Base-by-base conservation (phyloP, 345 rosid species). In the Gossypium thurberi region DNA sequence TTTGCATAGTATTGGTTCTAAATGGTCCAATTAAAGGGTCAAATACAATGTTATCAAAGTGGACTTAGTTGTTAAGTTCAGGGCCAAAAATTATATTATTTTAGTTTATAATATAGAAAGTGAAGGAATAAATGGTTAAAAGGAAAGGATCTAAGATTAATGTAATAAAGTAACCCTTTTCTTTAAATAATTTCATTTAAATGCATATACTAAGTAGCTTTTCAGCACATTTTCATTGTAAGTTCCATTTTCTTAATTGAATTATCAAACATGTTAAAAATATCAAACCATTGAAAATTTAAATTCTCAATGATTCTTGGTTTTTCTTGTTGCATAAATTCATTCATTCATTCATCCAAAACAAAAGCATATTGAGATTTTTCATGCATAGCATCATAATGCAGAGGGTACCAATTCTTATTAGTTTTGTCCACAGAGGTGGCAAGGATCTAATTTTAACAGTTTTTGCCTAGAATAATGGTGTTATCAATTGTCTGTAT, bases 401-500 rank as follows among this genome's bases (percentile, higher is more conserved):
- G 57, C 21, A 23, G 48, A 44, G 17, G 52, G 53, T 40, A 67
- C 4, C 7, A 26, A 1, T 26, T 10, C 4, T 50, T 47, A 3
- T 47, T 23, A 13, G 1, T 25, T 48, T 66, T 15, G 40, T 48
- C 43, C 42, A 48, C 26, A 25, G 23, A 15, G 42, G 21, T 26
- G n/a, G 44, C 59, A 26, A 2, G 1, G 14, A 15, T 20, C 48
- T 68, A 14, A 66, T 13, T 66, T 47, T 15, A 50, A 1, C 44
- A 15, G n/a, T 11, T 67, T 23, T 42, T 50, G 44, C 71, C 71
- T 9, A 68, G 9, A 68, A 50, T 65, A 28, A 44, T 52, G 64
- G 37, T 48, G 43, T 51, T 23, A 33, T 57, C 67, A 47, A 37
- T 67, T 72, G 71, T 69, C 47, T 82, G 14, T 76, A 61, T 73